Base-by-base conservation (phyloP, 1,139 yeast species). In the Debaryomycetaceae sp. region DNA sequence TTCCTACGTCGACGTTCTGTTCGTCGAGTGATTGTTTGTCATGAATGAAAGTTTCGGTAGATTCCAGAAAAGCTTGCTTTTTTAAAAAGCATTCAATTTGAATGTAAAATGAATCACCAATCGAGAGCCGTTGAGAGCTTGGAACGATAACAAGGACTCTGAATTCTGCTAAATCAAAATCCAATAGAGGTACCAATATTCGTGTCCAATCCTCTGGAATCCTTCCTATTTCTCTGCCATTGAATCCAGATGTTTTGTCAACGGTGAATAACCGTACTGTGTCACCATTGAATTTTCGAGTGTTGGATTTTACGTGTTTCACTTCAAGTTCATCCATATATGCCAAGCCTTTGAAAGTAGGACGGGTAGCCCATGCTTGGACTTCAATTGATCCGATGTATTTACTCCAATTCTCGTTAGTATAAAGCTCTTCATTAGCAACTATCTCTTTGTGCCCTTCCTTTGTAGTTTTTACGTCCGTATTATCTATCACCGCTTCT, bases 361-460 rank as follows among this genome's bases (percentile, higher is more conserved):
- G 88, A 41, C 96, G 68, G 0, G 96, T 88, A 7, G 95, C 90
- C 87, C 91, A 85, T 1, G 89, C 91, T 43, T 81, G 83, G 0
- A 86, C 80, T 49, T 83, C 84, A 24, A 88, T 55, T 1, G 89
- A 75, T 0, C 97, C 97, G 23, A 89, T 70, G 55, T 73, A 85
- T 37, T 65, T 56, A 30, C 51, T 53, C 72, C 72, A 66, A 35
- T 48, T 42, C 24, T 37, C 43, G 20, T 45, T 9, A 17, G 20
- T 17, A 2, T 17, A 4, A 17, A 17, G 20, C 22, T 30, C 7
- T 34, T 34, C 35, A 22, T 11, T 11, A 4, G 22, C 38, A 8
- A 8, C 37, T 6, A 14, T 22, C 20, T 34, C 27, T 9, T 23
- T 9, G 22, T 17, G 24, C n/a, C 17, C 24, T 34, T 11, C 8